These are phyloP conservation scores for Ustilago trichophora DNA, from an alignment of 1,284 basidiomycete genomes.

Conservation along the genomic window DNA sequence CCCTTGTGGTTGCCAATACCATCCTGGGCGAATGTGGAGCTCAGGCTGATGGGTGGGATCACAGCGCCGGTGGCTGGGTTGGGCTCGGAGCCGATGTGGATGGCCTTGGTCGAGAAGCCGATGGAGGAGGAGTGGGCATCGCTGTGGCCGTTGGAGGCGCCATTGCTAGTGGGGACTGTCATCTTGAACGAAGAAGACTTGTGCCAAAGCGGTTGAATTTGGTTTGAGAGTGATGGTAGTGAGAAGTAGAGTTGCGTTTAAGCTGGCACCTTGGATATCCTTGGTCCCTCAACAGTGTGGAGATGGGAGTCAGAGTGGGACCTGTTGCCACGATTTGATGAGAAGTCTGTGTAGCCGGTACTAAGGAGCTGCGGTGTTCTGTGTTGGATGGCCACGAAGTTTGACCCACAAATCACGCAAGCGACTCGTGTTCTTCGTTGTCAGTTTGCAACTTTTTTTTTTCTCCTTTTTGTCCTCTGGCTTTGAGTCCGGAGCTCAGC, in stretches of 20 bases:
- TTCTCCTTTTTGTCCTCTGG: not conserved
- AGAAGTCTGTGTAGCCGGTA: no score
- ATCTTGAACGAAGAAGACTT: slow-evolving; percentile 8
- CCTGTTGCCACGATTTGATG: no score
- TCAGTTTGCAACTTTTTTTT: not conserved
- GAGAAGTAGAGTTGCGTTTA: no score
- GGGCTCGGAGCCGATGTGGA: slow-evolving; percentile 88
- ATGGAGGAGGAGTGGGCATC: slow-evolving; percentile 12
- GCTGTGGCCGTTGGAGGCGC: slow-evolving; percentile 24
- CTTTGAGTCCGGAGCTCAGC: not conserved
- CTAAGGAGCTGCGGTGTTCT: slow-evolving; percentile 1
- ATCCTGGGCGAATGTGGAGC: slow-evolving; percentile 89
- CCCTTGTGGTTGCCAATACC: slow-evolving; percentile 85
- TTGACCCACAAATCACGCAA: slow-evolving; percentile 23
- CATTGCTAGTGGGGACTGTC: slow-evolving; percentile 27
- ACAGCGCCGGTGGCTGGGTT: slow-evolving; percentile 79
- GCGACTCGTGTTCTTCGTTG: slow-evolving; percentile 10
- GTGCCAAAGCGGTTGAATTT: not conserved
- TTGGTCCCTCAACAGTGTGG: not conserved
- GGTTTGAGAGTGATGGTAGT: slow-evolving; percentile 4
- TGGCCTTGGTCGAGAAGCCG: slow-evolving; percentile 78
- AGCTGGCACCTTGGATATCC: no score
- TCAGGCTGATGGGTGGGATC: slow-evolving; percentile 86
- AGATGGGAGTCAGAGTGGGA: no score
- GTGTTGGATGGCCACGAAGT: slow-evolving; percentile 8